phyloP scores from a whole-genome alignment of 2,329 filamentous ascomycete species.

The Diplocarpon mali region DNA sequence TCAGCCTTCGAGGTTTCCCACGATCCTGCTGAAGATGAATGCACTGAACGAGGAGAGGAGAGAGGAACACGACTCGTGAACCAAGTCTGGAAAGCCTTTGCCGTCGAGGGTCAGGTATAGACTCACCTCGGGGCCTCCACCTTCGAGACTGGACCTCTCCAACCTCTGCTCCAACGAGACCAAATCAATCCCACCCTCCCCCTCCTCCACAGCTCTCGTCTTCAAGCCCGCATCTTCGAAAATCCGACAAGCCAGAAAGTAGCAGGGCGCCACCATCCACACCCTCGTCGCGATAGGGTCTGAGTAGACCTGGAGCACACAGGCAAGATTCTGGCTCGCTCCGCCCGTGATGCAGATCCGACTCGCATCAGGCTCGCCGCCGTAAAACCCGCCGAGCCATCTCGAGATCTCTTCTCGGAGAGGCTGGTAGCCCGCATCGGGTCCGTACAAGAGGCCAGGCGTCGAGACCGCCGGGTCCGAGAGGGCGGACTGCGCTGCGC shows the following conservation, averaged over 20 bases:
- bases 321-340: conserved; percentile 72
- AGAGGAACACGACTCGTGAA: too few species aligned
- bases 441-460: conserved; percentile 66
- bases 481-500: conserved; percentile 45
- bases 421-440: conserved; percentile 63
- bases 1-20: neutral
- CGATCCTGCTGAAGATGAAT: too few species aligned
- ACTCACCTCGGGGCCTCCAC: conserved; percentile 7
- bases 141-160: conserved; percentile 8
- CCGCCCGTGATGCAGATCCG: conserved; percentile 76
- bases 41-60: too few species aligned
- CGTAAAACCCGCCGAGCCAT: conserved; percentile 53
- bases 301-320: conserved; percentile 66
- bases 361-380: conserved; percentile 28
- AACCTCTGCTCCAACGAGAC: conserved; percentile 37
- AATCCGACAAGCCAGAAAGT: conserved; percentile 75
- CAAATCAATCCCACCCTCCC: conserved; percentile 66
- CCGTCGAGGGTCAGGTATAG: too few species aligned
- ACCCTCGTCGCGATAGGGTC: conserved; percentile 68
- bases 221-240: conserved; percentile 74
- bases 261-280: conserved; percentile 75
- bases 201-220: conserved; percentile 62
- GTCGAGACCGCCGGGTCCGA: conserved; percentile 45
- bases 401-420: conserved; percentile 55
- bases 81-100: too few species aligned